Base-by-base conservation (phyloP, 306 rosid genomes). In the Prunus armeniaca region DNA sequence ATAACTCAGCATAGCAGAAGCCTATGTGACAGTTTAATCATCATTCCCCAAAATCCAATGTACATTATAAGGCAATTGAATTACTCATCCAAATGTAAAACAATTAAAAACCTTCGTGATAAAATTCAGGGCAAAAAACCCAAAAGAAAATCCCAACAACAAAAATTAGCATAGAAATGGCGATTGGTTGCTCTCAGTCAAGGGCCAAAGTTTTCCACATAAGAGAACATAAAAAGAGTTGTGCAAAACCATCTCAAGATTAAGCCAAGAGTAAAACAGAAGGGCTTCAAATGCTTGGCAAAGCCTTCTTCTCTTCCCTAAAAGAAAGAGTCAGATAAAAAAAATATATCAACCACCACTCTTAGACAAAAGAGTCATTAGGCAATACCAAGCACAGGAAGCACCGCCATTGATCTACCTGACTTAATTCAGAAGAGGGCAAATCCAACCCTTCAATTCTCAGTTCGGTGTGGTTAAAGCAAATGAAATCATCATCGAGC, bases 401-500 rank as follows among this genome's bases (percentile, higher is more conserved):
- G 81, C 61, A 51, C 24, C 43, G 22, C 22, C 65, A 9, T 30
- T 27, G 30, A 51, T 38, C 68, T 22, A 3, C 65, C 11, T 15
- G 50, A 30, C 24, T 65, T 66, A 43, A 43, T n/a, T 65, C 51
- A 18, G 62, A 56, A 86, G 28, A 54, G 14, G 63, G 64, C 9
- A 15, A 6, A 72, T 71, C 17, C 73, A 69, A 54, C 41, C 71
- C 76, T 32, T 17, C 12, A 2, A 67, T 75, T 4, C 52, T 84
- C 88, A 27, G 2, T 84, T 85, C 90, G 20, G 93, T 88, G 91
- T 90, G 96, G 96, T 90, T 90, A 85, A 90, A 88, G 96, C 93
- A 85, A 76, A 67, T 78, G 6, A 34, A 88, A 91, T 85, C 93
- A 91, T 91, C 96, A 91, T 84, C 47, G 88, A 91, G 93, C 93